phyloP scores from a whole-genome alignment of 257 asterid genomes.

The Solanum ossicruentum region DNA sequence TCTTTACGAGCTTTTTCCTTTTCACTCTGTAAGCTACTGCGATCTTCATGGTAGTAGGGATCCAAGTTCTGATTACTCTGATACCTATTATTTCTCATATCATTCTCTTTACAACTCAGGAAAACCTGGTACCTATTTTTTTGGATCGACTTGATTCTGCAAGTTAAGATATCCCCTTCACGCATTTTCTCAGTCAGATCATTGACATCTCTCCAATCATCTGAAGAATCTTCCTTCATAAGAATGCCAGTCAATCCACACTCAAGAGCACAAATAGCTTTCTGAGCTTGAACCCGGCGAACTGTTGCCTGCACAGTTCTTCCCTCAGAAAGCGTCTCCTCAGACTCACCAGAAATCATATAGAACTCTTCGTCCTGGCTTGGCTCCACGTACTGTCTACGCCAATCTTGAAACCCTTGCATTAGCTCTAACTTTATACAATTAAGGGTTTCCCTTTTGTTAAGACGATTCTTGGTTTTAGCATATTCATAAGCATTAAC shows the following conservation, averaged over 20 bases:
- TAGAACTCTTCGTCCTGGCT: conserved; percentile 81
- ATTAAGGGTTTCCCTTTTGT: conserved; percentile 72
- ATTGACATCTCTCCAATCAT: conserved; percentile 49
- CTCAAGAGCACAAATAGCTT: conserved; percentile 64
- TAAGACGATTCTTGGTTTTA: conserved; percentile 35
- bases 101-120: conserved; percentile 69
- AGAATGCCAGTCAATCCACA: conserved; percentile 85
- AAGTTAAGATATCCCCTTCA: conserved; percentile 73
- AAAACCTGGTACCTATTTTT: conserved; percentile 82
- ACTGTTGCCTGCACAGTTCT: conserved; percentile 86
- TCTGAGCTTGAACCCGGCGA: conserved; percentile 74
- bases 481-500: conserved; percentile 68
- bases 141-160: conserved; percentile 68
- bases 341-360: conserved; percentile 88
- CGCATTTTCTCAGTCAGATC: conserved; percentile 68
- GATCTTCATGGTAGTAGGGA: conserved; percentile 72
- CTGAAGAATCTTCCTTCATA: conserved; percentile 68
- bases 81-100: conserved; percentile 47
- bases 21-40: conserved; percentile 32
- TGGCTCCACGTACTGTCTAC: conserved; percentile 54
- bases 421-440: conserved; percentile 79
- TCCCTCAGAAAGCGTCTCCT: conserved; percentile 82
- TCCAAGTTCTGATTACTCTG: conserved; percentile 38
- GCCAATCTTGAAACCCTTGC: conserved; percentile 93
- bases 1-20: conserved; percentile 69